A percentile compares a stretch with the other conserved stretches of the same genome.
phyloP scores from a whole-genome alignment of 495 filamentous ascomycete genomes.

The Lasiosphaeria ovina region DNA sequence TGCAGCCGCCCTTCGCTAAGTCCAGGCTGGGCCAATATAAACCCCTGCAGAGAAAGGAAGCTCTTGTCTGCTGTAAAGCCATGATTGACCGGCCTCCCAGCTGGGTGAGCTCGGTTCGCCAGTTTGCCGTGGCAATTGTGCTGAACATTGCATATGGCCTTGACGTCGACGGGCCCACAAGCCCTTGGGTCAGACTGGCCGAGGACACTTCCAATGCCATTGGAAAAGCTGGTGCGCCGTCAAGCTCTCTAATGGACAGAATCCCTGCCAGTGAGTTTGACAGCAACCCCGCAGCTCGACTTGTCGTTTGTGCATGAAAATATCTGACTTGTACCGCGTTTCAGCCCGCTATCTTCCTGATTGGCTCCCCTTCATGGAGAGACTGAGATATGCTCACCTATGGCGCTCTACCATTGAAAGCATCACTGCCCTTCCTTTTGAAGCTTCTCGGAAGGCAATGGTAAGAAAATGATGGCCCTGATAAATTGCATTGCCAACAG shows the following conservation, averaged over 20 bases:
- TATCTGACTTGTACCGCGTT: neutral
- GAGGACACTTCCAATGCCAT: slow-evolving; percentile 42
- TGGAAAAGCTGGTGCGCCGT: slow-evolving; percentile 45
- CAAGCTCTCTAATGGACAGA: slow-evolving; percentile 45
- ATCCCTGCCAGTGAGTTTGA: slow-evolving; percentile 36
- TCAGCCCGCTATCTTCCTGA: slow-evolving; percentile 38
- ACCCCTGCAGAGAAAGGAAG: slow-evolving; percentile 35
- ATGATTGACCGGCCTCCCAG: slow-evolving; percentile 24
- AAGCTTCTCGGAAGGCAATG: slow-evolving; percentile 26
- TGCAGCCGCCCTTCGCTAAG: slow-evolving; percentile 43
- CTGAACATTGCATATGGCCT: slow-evolving; percentile 47
- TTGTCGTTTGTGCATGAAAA: neutral
- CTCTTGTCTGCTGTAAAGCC: slow-evolving; percentile 28
- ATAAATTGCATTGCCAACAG: too few relatives aligned
- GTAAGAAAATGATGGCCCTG: slow-evolving; percentile 12
- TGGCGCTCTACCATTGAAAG: slow-evolving; percentile 38
- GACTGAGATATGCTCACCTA: slow-evolving; percentile 36
- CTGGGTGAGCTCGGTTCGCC: slow-evolving; percentile 27
- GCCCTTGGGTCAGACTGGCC: slow-evolving; percentile 45
- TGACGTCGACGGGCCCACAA: slow-evolving; percentile 36
- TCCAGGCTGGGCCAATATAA: slow-evolving; percentile 31
- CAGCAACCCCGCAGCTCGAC: neutral
- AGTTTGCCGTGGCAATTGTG: slow-evolving; percentile 31
- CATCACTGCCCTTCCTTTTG: slow-evolving; percentile 31
- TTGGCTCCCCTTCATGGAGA: slow-evolving; percentile 43